Evolutionary conservation across 768 basidiomycete genomes (phyloP).

Genomic region (Collybia nuda): DNA sequence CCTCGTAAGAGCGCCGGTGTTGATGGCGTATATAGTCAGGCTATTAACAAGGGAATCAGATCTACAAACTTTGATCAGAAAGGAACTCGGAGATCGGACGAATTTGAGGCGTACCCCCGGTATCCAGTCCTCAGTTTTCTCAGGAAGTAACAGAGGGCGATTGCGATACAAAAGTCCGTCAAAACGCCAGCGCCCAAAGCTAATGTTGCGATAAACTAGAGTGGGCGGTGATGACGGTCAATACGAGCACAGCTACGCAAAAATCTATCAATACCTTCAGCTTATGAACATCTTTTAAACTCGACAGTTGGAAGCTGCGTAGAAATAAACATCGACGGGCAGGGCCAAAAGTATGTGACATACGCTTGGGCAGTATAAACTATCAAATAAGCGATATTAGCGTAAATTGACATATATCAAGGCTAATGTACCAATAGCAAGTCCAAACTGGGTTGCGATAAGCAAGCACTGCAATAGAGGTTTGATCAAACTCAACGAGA

Average conservation of each 20-base stretch:
- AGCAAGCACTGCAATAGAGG: background rate
- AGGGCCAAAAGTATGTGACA: slow-evolving; percentile 7
- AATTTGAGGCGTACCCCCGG: slow-evolving; percentile 27
- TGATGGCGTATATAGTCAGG: slow-evolving; percentile 59
- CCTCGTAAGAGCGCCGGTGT: slow-evolving; percentile 64
- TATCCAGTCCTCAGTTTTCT: slow-evolving; percentile 52
- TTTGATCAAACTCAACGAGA: background rate
- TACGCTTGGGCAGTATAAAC: slow-evolving; percentile 48
- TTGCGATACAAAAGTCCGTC: slow-evolving; percentile 53
- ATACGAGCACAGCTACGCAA: too few relatives aligned
- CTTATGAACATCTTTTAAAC: slow-evolving; percentile 26
- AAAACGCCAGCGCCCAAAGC: slow-evolving; percentile 49
- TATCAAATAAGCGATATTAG: slow-evolving; percentile 10
- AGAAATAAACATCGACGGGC: background rate
- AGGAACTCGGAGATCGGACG: background rate
- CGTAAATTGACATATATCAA: background rate
- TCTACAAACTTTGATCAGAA: slow-evolving; percentile 24
- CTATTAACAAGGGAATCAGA: slow-evolving; percentile 57
- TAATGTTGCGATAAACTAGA: slow-evolving; percentile 44
- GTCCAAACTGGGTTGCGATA: background rate
- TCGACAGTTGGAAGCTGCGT: slow-evolving; percentile 33
- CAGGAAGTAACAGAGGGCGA: slow-evolving; percentile 53
- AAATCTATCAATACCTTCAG: slow-evolving; percentile 22
- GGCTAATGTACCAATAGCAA: background rate
- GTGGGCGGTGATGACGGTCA: background rate